Evolutionary conservation across 208 protist species (phyloP), one percentile per base, ranked within the genome.

Genomic region (Trypanosoma melophagium): DNA sequence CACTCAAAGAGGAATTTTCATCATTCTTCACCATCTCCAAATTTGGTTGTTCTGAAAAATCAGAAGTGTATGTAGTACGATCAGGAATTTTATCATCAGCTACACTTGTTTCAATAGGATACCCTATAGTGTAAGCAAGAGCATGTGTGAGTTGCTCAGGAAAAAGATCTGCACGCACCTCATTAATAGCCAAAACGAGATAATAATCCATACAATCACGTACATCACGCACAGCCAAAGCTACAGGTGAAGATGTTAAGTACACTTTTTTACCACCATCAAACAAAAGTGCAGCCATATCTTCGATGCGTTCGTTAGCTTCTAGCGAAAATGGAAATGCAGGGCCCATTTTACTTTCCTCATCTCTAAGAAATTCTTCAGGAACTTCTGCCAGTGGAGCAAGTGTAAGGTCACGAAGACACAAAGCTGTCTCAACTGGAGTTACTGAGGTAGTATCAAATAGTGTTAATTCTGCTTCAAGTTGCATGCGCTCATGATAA

Each of bases 131-230:
- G 40, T 80, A 76, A 12, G 79, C 83, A 22, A 96, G 41, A 17
- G 74, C 73, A 17, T 63, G 47, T 49, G 84, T 76, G 56, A 94
- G 64, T 9, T 76, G 52, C 47, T 86, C 71, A 0, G 90, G 90
- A 54, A 96, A 96, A 7, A 79, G 65, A 52, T 89, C 86, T 3
- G 84, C 82, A 49, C 85, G 71, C 1, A 94, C 77, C 35, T 85
- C 77, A 45, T 87, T 89, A 69, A 96, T 92, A 63, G 77, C 77
- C 24, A 88, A 75, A 8, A 86, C 87, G 40, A 96, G 76, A 61
- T 92, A 96, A 65, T 90, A 94, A 63, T 96, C 90, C 64, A 96
- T 89, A 70, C 85, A 92, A 28, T 92, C 77, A 7, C 87, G 79
- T 24, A 83, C 76, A 44, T 83, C 80, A 61, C 84, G 72, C 38